Evolutionary conservation across 202 grass and related monocot species (phyloP), one percentile per base, ranked within the genome.

Genomic region (Carex sylvatica): DNA sequence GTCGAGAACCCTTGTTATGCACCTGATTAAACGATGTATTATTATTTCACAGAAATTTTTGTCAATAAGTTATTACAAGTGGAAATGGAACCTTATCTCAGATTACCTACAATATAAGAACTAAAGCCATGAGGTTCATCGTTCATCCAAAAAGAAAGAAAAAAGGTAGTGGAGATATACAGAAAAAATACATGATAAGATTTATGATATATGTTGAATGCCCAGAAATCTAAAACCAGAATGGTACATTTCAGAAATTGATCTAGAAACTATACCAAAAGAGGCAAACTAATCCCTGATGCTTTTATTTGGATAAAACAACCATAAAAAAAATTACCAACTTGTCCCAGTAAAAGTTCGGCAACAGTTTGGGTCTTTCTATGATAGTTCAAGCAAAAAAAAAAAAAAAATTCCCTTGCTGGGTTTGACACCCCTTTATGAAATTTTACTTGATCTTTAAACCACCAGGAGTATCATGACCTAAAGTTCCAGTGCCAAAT

Each of bases 1-100:
- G 94, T 18, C 73, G 88, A 83, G 90, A 90, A 51, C 88, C 91
- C 82, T 91, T 94, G 83, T 89, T 94, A 87, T 92, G 94, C 72
- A 94, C 87, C 90, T 97, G 91, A 70, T 38, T 49, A 85, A 81
- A 18, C 5, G 31, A 80, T 94, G 22, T 84, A 65, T 85, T 68
- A 65, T 85, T 68, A 90, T 15, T 16, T 12, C 11, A 24, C 0
- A 74, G 5, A 2, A 42, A 53, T 30, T 18, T 59, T 54, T 74
- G 28, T 7, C 5, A 31, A 16, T 55, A 51, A 46, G 69, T 69
- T 46, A 16, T 44, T 54, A 69, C 53, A 54, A 85, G 87, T 84
- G 35, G 61, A 10, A 65, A 22, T 81, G 6, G 19, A 22, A 22
- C 58, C 8, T 10, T 23, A 2, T 22, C 20, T 61, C 19, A 61